Evolutionary conservation across 108 stramenopile genomes (phyloP).

Genomic region (Epipyxis sp.): DNA sequence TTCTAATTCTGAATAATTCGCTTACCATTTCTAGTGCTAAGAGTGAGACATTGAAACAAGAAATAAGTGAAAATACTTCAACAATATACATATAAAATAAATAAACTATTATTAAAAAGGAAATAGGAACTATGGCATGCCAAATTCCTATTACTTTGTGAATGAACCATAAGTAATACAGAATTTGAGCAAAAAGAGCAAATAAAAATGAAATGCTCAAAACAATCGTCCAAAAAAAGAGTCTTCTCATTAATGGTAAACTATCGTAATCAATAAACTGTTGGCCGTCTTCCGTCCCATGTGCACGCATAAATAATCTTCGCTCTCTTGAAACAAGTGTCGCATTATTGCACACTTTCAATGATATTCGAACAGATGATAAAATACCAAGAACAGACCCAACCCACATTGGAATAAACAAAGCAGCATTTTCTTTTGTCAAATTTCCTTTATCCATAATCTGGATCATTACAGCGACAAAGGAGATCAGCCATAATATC

Average conservation of each 20-base stretch:
- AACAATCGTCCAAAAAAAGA: neutral
- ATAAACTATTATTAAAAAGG: neutral
- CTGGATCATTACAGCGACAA: neutral
- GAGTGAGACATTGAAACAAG: neutral
- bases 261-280: neutral
- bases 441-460: neutral
- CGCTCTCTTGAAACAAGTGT: neutral
- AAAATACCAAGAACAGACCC: neutral
- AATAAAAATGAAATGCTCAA: neutral
- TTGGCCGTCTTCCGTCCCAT: neutral
- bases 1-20: neutral
- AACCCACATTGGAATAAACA: conserved; percentile 20
- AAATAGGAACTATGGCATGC: neutral
- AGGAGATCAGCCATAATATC: neutral
- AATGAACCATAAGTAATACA: neutral
- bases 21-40: neutral
- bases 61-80: neutral
- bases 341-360: neutral
- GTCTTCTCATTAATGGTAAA: conserved; percentile 1
- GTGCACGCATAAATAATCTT: neutral
- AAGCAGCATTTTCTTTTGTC: neutral
- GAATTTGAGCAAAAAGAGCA: neutral
- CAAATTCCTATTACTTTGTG: neutral
- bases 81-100: neutral
- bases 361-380: neutral